phyloP scores from a whole-genome alignment of 768 basidiomycete genomes.

The Leccinellum rugosiceps region DNA sequence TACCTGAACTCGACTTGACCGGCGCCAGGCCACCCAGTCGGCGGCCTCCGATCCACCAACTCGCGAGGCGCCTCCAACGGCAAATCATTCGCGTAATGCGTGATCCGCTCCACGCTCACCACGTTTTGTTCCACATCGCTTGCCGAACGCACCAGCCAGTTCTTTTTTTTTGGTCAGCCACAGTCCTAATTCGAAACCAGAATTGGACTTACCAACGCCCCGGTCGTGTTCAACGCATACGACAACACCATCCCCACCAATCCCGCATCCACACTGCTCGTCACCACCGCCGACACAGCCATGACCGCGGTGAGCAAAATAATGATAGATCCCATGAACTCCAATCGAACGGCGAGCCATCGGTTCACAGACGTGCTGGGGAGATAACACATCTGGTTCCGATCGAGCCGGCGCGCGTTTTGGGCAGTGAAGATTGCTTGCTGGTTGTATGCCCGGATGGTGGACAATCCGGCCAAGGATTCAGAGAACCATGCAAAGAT shows the following conservation, averaged over 20 bases:
- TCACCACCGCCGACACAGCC: conserved; percentile 66
- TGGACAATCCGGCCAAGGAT: conserved; percentile 69
- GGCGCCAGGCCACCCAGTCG: conserved; percentile 62
- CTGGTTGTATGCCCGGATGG: conserved; percentile 79
- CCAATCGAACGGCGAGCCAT: conserved; percentile 82
- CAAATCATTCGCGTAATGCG: conserved; percentile 71
- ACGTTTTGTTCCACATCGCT: conserved; percentile 91
- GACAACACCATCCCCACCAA: conserved; percentile 83
- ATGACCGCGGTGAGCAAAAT: conserved; percentile 70
- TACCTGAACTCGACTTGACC: conserved; percentile 76
- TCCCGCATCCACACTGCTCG: conserved; percentile 80
- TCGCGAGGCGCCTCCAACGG: conserved; percentile 72
- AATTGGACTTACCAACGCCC: conserved; percentile 57
- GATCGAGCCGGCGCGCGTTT: conserved; percentile 75
- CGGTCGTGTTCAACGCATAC: conserved; percentile 81
- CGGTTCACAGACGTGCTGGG: conserved; percentile 73
- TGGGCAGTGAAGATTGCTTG: conserved; percentile 62
- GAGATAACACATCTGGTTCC: conserved; percentile 78
- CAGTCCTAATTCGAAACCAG: background rate
- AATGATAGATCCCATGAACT: conserved; percentile 79
- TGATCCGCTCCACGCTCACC: conserved; percentile 84
- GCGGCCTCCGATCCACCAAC: conserved; percentile 54
- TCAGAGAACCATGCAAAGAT: conserved; percentile 91
- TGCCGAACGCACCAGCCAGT: conserved; percentile 79
- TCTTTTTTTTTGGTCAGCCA: conserved; percentile 36